Conservation (phyloP, 345 rosid genomes). For the Gynandropsis gynandra region DNA sequence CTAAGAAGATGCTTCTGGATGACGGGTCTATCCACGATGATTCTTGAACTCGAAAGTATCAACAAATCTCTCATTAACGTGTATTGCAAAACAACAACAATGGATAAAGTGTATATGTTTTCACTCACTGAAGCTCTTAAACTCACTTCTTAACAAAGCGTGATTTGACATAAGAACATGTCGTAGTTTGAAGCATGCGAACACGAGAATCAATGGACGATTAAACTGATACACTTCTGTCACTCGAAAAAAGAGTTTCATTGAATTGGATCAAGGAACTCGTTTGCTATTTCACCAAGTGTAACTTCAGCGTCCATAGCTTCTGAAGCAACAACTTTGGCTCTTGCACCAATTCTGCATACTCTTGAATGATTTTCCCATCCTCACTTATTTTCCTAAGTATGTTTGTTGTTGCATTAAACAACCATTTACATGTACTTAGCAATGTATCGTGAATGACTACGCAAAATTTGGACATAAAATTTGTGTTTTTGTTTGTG, state of each 20-base stretch:
- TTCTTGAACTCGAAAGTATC: conserved; percentile 63
- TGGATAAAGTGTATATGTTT: neutral
- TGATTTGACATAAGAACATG: too few species aligned
- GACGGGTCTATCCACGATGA: conserved; percentile 65
- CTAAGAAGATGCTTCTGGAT: conserved; percentile 86
- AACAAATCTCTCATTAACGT: conserved; percentile 83
- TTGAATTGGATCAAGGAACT: too few species aligned
- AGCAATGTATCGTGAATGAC: too few species aligned
- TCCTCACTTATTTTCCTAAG: conserved; percentile 60
- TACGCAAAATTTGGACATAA: too few species aligned
- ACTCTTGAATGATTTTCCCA: conserved; percentile 43
- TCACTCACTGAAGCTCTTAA: too few species aligned
- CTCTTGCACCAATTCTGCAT: conserved; percentile 52
- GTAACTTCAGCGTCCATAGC: conserved; percentile 74
- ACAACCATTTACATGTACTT: too few species aligned
- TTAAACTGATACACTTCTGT: too few species aligned
- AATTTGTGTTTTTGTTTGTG: too few species aligned
- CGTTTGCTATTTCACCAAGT: conserved; percentile 76
- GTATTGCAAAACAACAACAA: conserved; percentile 32
- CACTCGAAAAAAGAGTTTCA: too few species aligned
- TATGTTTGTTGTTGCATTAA: conserved; percentile 57
- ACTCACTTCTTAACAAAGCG: too few species aligned
- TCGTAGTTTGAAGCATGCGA: neutral
- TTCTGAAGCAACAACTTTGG: conserved; percentile 64
- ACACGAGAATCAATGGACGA: conserved; percentile 13